Percentiles rank a stretch among this genome's conserved stretches.
Evolutionary conservation across 768 basidiomycete genomes (phyloP).

Genomic region (Leccinellum albellum): DNA sequence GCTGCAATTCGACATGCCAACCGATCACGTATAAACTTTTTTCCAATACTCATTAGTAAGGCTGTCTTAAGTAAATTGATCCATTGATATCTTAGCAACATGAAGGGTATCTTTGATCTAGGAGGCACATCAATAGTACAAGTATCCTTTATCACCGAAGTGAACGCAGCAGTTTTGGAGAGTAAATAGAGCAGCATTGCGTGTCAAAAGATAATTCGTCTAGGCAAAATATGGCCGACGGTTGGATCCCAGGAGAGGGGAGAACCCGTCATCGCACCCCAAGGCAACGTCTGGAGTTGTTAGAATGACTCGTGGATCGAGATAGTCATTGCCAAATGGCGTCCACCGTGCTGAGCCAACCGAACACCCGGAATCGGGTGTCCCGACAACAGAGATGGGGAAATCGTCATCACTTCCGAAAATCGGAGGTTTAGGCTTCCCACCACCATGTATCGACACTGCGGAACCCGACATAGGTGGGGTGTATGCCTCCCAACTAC

Average conservation of each 20-base stretch:
- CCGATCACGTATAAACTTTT: slow-evolving; percentile 14
- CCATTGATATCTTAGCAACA: neutral
- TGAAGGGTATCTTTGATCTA: slow-evolving; percentile 23
- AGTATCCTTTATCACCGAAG: slow-evolving; percentile 9
- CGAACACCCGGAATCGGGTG: slow-evolving; percentile 13
- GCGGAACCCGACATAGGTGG: slow-evolving; percentile 56
- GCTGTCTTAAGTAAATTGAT: neutral
- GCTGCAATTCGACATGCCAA: neutral
- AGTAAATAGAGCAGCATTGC: neutral
- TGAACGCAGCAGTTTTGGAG: neutral
- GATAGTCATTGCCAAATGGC: slow-evolving; percentile 31
- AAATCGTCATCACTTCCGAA: slow-evolving; percentile 50
- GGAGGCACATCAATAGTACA: slow-evolving; percentile 13
- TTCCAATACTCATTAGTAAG: neutral
- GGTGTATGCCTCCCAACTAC: slow-evolving; percentile 60
- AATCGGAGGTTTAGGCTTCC: slow-evolving; percentile 34
- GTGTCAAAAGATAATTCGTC: neutral
- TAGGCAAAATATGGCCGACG: slow-evolving; percentile 35
- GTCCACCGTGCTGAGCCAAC: slow-evolving; percentile 20
- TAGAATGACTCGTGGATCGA: slow-evolving; percentile 31
- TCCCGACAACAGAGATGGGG: slow-evolving; percentile 36
- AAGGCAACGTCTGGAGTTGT: slow-evolving; percentile 29
- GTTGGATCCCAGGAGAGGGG: slow-evolving; percentile 46
- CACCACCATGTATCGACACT: slow-evolving; percentile 40
- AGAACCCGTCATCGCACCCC: slow-evolving; percentile 37